Base-by-base conservation (phyloP, 805 yeast genomes). In the Lipomyces kockii region DNA sequence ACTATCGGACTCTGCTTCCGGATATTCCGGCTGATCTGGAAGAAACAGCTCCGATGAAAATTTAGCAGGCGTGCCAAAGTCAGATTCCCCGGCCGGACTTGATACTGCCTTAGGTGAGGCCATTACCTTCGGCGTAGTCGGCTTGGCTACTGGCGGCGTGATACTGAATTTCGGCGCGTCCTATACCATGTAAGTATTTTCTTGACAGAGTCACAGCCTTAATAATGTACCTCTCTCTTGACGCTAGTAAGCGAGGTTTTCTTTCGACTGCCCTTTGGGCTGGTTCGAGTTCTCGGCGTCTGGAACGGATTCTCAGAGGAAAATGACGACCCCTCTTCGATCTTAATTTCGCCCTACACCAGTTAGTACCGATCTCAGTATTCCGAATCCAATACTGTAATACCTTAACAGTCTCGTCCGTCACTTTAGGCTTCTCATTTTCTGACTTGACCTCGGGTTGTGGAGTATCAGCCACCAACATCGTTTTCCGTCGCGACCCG, bases 231-330 rank as follows among this genome's bases (percentile, higher is more conserved):
- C 32, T 43, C 29, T 17, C 25, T 25, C 32, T 32, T 20, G 27
- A 58, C 22, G 29, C n/a, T 52, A 12, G 55, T 17, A 20, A n/a
- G 35, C 25, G 49, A 37, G 12, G n/a, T 25, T 61, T 34, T 34
- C 67, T 66, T 35, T 17, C 59, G 61, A 39, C n/a, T 5, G 35
- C 29, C 11, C 12, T 55, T 58, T 17, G 58, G 56, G 22, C 32
- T 22, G 9, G 43, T 7, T 17, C 43, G 37, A 4, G 22, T 3
- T 35, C 35, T 54, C 11, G 70, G 70, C n/a, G 70, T 61, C 39
- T 67, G 70, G 46, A 67, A 67, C 37, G 70, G 70, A 27, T 67
- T 67, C 12, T 54, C 39, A 17, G 62, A 20, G 12, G 70, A 67
- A 43, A 67, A 67, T 14, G 70, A 61, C 37, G 66, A 56, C 14